Evolutionary conservation across 768 basidiomycete species (phyloP), one percentile per base, ranked within the genome.

Genomic region (Lyophyllum semitale): DNA sequence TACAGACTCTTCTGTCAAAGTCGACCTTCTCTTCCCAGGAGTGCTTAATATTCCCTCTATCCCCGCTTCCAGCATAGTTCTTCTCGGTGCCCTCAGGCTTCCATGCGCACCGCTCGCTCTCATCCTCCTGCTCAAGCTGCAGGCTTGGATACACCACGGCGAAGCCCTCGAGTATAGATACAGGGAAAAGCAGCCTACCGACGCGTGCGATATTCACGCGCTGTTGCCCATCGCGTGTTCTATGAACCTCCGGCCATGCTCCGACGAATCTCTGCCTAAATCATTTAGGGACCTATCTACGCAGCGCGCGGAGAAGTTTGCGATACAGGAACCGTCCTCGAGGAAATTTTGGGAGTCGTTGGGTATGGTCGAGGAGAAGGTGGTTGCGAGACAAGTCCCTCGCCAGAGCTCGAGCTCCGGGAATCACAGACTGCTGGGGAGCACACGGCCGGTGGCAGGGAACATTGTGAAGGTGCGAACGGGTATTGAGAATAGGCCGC

Each of bases 11-110:
- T 46, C 26, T 32, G 25, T 57, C 57, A 62, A 62, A 42, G 61
- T 62, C 29, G 61, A 62, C 44, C 20, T 62, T 5, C 54, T 59
- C n/a, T 48, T 62, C 33, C 61, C 61, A 9, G 58, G 61, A 13
- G 51, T 59, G 4, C 50, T 62, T 22, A 48, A 54, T 42, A 62
- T 62, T 13, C 61, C 61, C 9, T 15, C 20, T 23, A 53, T 62
- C 27, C 57, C 61, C 22, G 18, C 35, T 1, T 53, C 51, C 2
- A 33, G 42, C 32, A 51, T 59, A 29, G 51, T 43, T 9, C 30
- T 23, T 2, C n/a, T 8, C 20, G 51, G 51, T 29, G 29, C 35
- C 22, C 35, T 38, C 27, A 38, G 35, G 11, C 35, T 57, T 4
- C 55, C 55, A 4, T 57, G 55, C 17, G 50, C 50, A 17, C 55